phyloP scores from a whole-genome alignment of 177 flowering plant genomes.

The Vitis hybrid region DNA sequence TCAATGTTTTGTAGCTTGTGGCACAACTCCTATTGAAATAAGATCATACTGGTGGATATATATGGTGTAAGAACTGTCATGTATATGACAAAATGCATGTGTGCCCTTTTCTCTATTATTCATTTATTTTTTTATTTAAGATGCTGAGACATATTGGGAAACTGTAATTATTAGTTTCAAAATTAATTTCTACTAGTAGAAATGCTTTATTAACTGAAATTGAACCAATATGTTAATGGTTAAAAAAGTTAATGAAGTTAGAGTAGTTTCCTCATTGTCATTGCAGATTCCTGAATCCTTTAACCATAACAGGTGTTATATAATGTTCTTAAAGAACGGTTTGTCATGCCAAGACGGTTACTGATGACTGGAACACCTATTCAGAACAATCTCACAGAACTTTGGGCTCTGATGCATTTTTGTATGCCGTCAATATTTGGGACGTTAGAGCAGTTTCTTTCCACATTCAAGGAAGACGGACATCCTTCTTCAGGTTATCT shows the following conservation, averaged over 20 bases:
- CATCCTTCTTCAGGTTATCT: constrained; percentile 50
- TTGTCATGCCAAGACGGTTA: constrained; percentile 80
- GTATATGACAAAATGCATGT: too few species aligned
- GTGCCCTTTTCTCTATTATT: too few species aligned
- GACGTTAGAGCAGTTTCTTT: constrained; percentile 68
- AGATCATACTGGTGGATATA: too few species aligned
- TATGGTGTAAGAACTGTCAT: too few species aligned
- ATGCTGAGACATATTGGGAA: too few species aligned
- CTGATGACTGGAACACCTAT: constrained; percentile 96
- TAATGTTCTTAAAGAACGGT: constrained; percentile 62
- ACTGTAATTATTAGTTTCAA: too few species aligned
- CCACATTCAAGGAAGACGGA: constrained; percentile 68
- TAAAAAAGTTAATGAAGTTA: background rate
- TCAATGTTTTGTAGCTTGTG: too few species aligned
- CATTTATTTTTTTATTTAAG: too few species aligned
- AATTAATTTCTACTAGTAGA: too few species aligned
- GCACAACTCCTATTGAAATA: too few species aligned
- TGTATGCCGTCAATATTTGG: constrained; percentile 92
- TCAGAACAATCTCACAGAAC: constrained; percentile 91
- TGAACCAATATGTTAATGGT: too few species aligned
- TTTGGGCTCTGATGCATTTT: constrained; percentile 96
- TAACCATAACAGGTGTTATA: constrained; percentile 68
- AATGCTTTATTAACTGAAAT: background rate
- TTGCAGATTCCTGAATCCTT: constrained; percentile 7
- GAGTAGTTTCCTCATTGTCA: background rate